Evolutionary conservation across 208 protist genomes (phyloP), one percentile per base, ranked within the genome.

Genomic region (Trypanosoma cruzi): DNA sequence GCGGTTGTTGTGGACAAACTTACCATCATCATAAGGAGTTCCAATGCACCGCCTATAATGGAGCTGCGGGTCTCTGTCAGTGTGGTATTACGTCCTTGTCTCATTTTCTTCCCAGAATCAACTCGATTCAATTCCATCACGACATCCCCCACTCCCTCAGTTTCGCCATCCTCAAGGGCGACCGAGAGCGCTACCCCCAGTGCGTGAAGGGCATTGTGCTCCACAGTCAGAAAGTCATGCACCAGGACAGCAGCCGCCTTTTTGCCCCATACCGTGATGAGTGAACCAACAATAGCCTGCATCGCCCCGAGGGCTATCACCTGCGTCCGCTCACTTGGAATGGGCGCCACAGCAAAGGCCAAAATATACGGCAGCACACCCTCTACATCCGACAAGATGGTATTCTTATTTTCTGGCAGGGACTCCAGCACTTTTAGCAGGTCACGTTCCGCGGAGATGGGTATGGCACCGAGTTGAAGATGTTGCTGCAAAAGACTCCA

Each of bases 321-420:
- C 68, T 92, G 86, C 24, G 86, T 92, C 28, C 71, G 68, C 50
- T 73, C 65, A 37, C 81, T 82, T n/a, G 86, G 86, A 31, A 88
- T 66, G 10, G 86, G 79, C 2, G 80, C 73, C 18, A 85, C 77
- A 11, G 79, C 83, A 37, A 92, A 83, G n/a, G 86, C 86, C 13
- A 92, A 49, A 4, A 92, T 73, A 42, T 86, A 85, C 58, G 86
- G 86, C 36, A 87, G 61, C 34, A 80, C 77, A 59, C 75, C 63
- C 20, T 52, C 74, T 0, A 81, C 78, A 48, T 90, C 81, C 14
- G 67, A 69, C 32, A 90, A 65, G n/a, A 80, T 77, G 52, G 65
- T 65, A 22, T 68, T 71, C 4, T 61, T 71, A 4, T 70, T 64
- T 34, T 64, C 67, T 14, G 74, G 40, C 29, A 86, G 53, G 0